Evolutionary conservation across 305 asterid genomes (phyloP).

Genomic region (Andrographis paniculata): DNA sequence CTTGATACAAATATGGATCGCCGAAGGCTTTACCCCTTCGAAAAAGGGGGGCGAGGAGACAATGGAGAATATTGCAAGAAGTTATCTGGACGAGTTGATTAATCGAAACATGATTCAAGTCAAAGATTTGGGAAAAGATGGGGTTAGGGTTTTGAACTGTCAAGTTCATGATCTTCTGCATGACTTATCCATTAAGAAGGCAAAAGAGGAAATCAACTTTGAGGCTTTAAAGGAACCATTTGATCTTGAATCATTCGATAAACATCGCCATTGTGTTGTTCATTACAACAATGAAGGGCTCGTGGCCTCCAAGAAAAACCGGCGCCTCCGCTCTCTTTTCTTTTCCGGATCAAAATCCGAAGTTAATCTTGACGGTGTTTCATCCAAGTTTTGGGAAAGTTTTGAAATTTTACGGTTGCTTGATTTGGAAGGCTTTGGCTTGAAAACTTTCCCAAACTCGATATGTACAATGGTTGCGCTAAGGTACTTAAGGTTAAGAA

Average conservation of each 20-base stretch:
- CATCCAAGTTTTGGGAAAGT: constrained; percentile 9
- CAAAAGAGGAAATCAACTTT: constrained; percentile 20
- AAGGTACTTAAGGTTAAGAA: constrained; percentile 17
- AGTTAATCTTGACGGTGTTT: neutral
- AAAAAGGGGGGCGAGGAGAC: constrained; percentile 4
- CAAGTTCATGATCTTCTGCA: constrained; percentile 15
- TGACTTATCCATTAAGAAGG: constrained; percentile 13
- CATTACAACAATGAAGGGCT: neutral
- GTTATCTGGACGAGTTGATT: constrained; percentile 19
- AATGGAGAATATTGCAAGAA: constrained; percentile 19
- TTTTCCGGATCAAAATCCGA: constrained; percentile 3
- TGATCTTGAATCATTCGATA: neutral
- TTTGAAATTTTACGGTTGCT: constrained; percentile 16
- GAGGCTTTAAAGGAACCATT: constrained; percentile 6
- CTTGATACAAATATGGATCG: no score
- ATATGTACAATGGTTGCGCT: constrained; percentile 11
- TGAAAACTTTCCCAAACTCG: constrained; percentile 5
- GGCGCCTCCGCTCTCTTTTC: constrained; percentile 8
- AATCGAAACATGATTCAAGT: constrained; percentile 21
- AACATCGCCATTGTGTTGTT: constrained; percentile 7
- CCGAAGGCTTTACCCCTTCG: constrained; percentile 13
- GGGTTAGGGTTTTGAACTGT: constrained; percentile 12
- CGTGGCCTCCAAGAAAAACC: neutral
- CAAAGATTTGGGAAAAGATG: neutral
- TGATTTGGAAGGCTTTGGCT: constrained; percentile 17